Base-by-base conservation (phyloP, 116 monocot species). In the Iris pallida region DNA sequence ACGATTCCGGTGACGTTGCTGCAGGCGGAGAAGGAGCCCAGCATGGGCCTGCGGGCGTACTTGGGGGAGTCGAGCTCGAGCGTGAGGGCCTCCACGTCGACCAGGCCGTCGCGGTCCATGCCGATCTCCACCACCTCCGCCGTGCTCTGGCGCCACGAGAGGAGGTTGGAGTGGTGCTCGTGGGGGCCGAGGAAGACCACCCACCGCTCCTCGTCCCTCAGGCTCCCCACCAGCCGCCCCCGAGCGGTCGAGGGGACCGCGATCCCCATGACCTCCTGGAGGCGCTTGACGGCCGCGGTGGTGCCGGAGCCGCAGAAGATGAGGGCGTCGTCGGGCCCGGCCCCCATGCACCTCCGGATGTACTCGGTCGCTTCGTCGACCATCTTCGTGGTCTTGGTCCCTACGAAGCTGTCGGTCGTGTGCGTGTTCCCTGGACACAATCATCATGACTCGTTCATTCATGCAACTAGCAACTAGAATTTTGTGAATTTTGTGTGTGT, bases 21-120 rank as follows among this genome's bases (percentile, higher is more conserved):
- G 61, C 87, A 87, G 2, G 87, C 80, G 14, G 83, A 87, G 80
- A 87, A 87, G 4, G 83, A 79, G 2, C 87, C 87, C 40, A 87
- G 42, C 64, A 66, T 83, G 3, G 82, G 87, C 63, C 87, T 16
- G 8, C 57, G 68, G 0, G 64, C 63, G 16, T 65, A 68, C 66
- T 75, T 61, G 11, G 67, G 55, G 0, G 56, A 49, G 16, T 8
- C 15, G 11, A 87, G 83, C 47, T 57, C 64, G 13, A 6, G 6
- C 61, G 52, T 56, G 48, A 87, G 13, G 2, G 57, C 75, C 1
- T 72, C 71, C 16, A 80, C 16, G 60, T 87, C 78, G 47, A 83
- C 10, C 7, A 68, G 16, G 8, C 82, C 82, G 2, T 42, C 41
- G 10, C 14, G 59, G 30, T 87, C 80, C 9, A 74, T 14, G 1